Base-by-base conservation (phyloP, 2,329 filamentous ascomycete genomes). In the Pyrenochaeta sp. region DNA sequence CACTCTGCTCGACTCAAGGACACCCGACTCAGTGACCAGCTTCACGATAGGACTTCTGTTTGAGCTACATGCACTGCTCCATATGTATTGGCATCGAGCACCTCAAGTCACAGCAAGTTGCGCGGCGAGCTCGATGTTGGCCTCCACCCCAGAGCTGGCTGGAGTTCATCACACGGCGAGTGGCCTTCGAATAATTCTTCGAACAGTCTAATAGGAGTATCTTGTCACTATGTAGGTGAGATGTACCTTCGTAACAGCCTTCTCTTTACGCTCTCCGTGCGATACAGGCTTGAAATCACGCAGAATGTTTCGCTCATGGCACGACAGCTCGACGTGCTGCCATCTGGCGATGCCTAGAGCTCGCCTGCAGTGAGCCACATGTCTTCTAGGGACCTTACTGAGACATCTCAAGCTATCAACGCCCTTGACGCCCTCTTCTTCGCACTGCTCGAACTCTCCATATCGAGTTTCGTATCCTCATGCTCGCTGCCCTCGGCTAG, bases 401-500 rank as follows among this genome's bases (percentile, higher is more conserved):
- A 27, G 4, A 44, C 8, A 44, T 44, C 10, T 15, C 12, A 25
- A 44, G 24, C 24, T 44, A 28, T 24, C 25, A 10, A n/a, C 7
- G 25, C 13, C 2, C 19, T 15, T 15, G 25, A 15, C 12, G 10
- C 7, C 12, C 45, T 48, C 27, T 22, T 22, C 13, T 9, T 43
- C 22, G 22, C 13, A 15, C 32, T n/a, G 12, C 34, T 36, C 25
- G 25, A 7, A 22, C 48, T 30, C 12, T 12, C 5, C 42, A 43
- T 24, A 46, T 40, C 15, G 32, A 9, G 4, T 45, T 40, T 30
- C 46, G 15, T 8, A 40, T 28, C 37, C 42, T 37, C 47, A 51
- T 19, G 12, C 43, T 51, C 46, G 42, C 47, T 54, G 56, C 44
- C 47, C 28, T 50, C 47, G 51, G 56, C 56, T 51, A 51, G 34